A percentile compares a stretch with the other conserved stretches of the same genome.
Evolutionary conservation across 2,329 filamentous ascomycete genomes (phyloP).

Genomic region (Aspergillus sp.): DNA sequence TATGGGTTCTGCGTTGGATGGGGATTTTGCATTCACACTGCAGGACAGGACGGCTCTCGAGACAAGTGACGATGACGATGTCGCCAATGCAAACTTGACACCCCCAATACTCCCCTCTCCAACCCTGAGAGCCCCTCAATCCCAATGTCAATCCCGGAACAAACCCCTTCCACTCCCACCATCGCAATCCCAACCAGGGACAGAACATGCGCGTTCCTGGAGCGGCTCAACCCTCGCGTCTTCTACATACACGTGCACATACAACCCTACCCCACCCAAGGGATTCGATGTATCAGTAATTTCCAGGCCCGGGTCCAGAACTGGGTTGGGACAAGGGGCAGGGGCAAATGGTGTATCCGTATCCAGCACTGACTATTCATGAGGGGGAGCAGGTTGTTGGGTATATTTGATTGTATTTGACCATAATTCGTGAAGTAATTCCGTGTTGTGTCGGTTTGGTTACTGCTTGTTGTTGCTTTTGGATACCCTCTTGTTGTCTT

Average conservation of each 20-base stretch:
- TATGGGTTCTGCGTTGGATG: conserved; percentile 5
- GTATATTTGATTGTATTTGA: no score
- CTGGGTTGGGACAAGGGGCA: conserved; percentile 8
- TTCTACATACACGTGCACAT: conserved; percentile 13
- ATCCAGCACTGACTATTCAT: conserved; percentile 16
- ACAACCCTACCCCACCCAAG: conserved; percentile 6
- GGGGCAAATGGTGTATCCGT: conserved; percentile 1
- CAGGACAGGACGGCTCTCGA: not conserved
- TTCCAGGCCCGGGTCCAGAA: conserved; percentile 2
- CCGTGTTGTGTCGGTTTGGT: no score
- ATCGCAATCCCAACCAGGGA: no score
- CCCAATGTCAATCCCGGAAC: conserved; percentile 7
- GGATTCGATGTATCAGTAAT: conserved; percentile 10
- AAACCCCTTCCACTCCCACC: conserved; percentile 16
- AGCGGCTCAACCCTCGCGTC: conserved; percentile 31
- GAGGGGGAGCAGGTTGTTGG: conserved; percentile 11
- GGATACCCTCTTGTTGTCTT: conserved; percentile 6
- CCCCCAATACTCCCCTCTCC: not conserved
- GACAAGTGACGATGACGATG: no score
- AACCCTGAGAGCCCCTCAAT: not conserved
- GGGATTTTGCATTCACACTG: conserved; percentile 3
- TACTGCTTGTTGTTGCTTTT: no score
- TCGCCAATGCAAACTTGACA: not conserved
- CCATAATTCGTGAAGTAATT: no score
- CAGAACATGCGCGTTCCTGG: conserved; percentile 20